Conservation (phyloP, 163 green algal species). For the Scenedesmus sp. region DNA sequence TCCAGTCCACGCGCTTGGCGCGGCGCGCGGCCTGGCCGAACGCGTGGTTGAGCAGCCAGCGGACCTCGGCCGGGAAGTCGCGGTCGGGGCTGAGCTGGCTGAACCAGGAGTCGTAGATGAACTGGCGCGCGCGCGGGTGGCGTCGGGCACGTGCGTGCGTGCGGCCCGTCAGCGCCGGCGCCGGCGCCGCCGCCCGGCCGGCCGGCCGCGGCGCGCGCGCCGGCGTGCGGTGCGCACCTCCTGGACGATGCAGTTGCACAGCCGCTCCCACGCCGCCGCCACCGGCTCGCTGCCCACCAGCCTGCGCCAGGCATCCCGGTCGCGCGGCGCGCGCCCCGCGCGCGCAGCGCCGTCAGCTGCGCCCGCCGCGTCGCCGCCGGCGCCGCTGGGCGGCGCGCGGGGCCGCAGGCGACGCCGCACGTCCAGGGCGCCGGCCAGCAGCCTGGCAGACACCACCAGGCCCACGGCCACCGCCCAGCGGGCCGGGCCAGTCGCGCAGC, state of each 20-base stretch:
- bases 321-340: too few relatives aligned
- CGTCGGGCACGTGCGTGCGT: too few relatives aligned
- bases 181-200: too few relatives aligned
- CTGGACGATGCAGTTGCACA: conserved; percentile 81
- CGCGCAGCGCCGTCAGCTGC: not conserved
- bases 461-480: not conserved
- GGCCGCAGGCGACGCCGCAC: not conserved
- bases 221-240: conserved; percentile 67
- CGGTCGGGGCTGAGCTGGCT: conserved; percentile 72
- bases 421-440: conserved; percentile 3
- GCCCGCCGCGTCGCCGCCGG: too few relatives aligned
- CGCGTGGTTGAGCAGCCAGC: conserved; percentile 68
- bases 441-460: conserved; percentile 3
- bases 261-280: conserved; percentile 79
- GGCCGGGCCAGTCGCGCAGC: too few relatives aligned
- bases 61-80: conserved; percentile 82
- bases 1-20: conserved; percentile 58
- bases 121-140: too few relatives aligned
- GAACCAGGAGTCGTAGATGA: conserved; percentile 88
- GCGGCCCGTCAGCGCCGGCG: too few relatives aligned
- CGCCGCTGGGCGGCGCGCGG: too few relatives aligned
- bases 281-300: conserved; percentile 62
- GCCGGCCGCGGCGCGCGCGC: too few relatives aligned
- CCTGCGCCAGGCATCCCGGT: conserved; percentile 3
- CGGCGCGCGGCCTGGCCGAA: conserved; percentile 71